Percentiles rank a stretch among this genome's conserved stretches.
Evolutionary conservation across 2,329 filamentous ascomycete species (phyloP).

Genomic region (Ophiostoma angusticollis): DNA sequence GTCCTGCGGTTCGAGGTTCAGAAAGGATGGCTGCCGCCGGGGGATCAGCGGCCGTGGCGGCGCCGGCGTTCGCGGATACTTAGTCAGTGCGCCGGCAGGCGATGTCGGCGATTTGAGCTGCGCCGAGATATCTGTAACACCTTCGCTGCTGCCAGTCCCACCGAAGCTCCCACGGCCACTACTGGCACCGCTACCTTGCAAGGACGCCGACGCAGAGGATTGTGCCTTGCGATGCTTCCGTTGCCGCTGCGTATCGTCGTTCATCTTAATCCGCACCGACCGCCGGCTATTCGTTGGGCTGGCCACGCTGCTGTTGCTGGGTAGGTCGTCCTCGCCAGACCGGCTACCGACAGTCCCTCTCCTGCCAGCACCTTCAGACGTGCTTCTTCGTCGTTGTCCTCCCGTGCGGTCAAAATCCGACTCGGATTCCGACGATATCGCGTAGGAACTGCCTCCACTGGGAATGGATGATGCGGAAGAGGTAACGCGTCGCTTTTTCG

Average conservation of each 20-base stretch:
- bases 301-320: conserved; percentile 32
- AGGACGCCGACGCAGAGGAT: conserved; percentile 23
- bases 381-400: conserved; percentile 1
- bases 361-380: neutral
- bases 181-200: conserved; percentile 18
- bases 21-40: conserved; percentile 77
- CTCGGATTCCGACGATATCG: conserved; percentile 59
- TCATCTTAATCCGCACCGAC: conserved; percentile 82
- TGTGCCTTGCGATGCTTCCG: conserved; percentile 56
- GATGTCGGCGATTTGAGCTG: conserved; percentile 91
- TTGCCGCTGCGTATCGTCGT: conserved; percentile 63
- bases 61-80: conserved; percentile 79
- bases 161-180: conserved; percentile 13
- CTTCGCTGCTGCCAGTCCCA: conserved; percentile 21
- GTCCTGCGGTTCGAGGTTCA: conserved; percentile 41
- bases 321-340: conserved; percentile 26
- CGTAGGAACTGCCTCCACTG: conserved; percentile 34
- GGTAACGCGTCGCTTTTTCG: conserved; percentile 9
- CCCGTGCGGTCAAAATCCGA: conserved; percentile 35
- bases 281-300: conserved; percentile 51
- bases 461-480: conserved; percentile 33
- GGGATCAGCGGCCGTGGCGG: conserved; percentile 86
- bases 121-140: conserved; percentile 46
- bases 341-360: conserved; percentile 10
- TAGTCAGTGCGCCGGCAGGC: conserved; percentile 62